A percentile compares a stretch with the other conserved stretches of the same genome.
These are phyloP conservation scores for Sporothrix brasiliensis DNA, from an alignment of 2,329 filamentous ascomycete genomes.

Conservation along the genomic window DNA sequence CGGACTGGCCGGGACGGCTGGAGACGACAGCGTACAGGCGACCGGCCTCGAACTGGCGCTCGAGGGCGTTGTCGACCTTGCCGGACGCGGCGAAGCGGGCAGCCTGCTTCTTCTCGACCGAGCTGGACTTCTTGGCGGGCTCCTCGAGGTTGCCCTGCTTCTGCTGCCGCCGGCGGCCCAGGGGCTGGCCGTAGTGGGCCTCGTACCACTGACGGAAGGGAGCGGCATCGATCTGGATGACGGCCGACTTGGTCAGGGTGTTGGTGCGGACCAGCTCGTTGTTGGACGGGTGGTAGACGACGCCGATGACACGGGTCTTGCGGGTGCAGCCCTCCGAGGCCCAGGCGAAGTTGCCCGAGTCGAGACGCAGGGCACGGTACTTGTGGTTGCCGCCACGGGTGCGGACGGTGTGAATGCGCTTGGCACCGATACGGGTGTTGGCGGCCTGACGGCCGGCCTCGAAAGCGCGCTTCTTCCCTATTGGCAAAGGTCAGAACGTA, in stretches of 20 bases:
- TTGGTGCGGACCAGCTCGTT: conserved; percentile 99
- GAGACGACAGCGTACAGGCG: conserved; percentile 92
- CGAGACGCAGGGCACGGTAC: conserved; percentile 98
- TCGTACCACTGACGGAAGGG: conserved; percentile 99
- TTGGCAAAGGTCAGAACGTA: conserved; percentile 75
- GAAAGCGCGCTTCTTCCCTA: conserved; percentile 96
- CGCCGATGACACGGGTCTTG: conserved; percentile 98
- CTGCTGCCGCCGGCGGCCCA: conserved; percentile 90
- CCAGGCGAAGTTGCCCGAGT: conserved; percentile 99
- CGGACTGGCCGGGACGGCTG: conserved; percentile 93
- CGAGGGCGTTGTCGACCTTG: conserved; percentile 90
- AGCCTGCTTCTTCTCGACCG: conserved; percentile 94
- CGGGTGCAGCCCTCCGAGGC: conserved; percentile 95
- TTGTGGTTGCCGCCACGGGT: conserved; percentile 87
- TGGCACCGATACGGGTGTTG: conserved; percentile 94
- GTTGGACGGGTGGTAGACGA: conserved; percentile 99
- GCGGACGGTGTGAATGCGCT: conserved; percentile 51
- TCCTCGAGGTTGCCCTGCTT: conserved; percentile 67
- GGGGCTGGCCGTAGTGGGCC: conserved; percentile 91
- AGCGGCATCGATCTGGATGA: conserved; percentile 97
- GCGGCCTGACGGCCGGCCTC: conserved; percentile 99
- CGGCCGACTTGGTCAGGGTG: conserved; percentile 98
- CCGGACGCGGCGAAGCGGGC: conserved; percentile 77
- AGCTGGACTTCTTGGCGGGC: conserved; percentile 90
- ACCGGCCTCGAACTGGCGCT: conserved; percentile 99